Conservation (phyloP, 257 asterid genomes). For the Capsicum chinense region DNA sequence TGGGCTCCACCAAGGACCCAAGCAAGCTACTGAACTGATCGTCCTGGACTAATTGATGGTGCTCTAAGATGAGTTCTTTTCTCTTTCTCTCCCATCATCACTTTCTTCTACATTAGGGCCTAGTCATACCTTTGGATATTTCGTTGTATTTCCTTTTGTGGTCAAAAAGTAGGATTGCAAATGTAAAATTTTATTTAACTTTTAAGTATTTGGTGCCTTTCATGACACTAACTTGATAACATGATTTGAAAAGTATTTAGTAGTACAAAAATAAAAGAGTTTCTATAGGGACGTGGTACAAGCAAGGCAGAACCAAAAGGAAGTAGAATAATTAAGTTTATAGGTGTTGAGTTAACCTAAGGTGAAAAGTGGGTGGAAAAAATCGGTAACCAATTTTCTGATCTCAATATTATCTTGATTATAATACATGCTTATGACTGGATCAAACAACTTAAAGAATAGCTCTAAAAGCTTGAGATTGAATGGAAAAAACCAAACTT, state of each 20-base stretch:
- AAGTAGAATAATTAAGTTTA: neutral
- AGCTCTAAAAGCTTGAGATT: neutral
- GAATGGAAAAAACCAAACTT: neutral
- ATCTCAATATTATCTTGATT: neutral
- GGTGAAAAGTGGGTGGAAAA: neutral
- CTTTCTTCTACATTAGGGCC: neutral
- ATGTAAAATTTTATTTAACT: neutral
- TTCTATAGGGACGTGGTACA: neutral
- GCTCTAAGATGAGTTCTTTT: constrained; percentile 61
- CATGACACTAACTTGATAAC: neutral
- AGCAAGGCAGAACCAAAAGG: neutral
- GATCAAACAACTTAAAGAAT: neutral
- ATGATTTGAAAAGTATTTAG: neutral
- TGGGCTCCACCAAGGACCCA: constrained; percentile 55
- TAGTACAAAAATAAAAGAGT: neutral
- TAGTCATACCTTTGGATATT: neutral
- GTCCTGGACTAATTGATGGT: constrained; percentile 70
- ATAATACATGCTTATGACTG: neutral
- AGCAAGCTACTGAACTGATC: constrained; percentile 74
- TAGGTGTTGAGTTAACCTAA: neutral
- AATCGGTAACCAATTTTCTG: neutral
- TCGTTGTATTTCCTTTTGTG: neutral
- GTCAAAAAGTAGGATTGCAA: neutral
- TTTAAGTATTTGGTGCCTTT: neutral
- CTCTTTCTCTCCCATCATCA: neutral